phyloP scores from a whole-genome alignment of 2,329 filamentous ascomycete genomes.

The Stromatinia cepivora region DNA sequence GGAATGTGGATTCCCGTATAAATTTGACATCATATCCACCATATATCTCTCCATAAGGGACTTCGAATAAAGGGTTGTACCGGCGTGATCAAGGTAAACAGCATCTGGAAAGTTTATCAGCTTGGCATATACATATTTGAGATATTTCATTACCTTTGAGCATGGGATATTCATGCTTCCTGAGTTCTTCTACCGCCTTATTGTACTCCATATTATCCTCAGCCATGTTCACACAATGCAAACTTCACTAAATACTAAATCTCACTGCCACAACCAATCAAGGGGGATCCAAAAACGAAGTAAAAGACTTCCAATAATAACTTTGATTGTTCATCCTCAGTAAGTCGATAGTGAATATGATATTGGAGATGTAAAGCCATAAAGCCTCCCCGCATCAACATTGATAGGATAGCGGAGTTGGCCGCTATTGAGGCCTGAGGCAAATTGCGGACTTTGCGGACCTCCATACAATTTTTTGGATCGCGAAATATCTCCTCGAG shows the following conservation, averaged over 20 bases:
- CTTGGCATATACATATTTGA: not conserved
- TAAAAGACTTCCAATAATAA: conserved; percentile 14
- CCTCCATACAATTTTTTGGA: conserved; percentile 22
- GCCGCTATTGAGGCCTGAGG: conserved; percentile 14
- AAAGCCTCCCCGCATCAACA: conserved; percentile 2
- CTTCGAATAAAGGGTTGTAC: conserved; percentile 81
- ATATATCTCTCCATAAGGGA: conserved; percentile 77
- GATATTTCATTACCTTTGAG: conserved; percentile 54
- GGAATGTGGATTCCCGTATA: conserved; percentile 93
- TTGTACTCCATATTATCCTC: conserved; percentile 50
- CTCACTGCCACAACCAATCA: conserved; percentile 24
- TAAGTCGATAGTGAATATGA: not conserved
- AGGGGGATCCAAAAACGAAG: conserved; percentile 22
- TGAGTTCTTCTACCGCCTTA: conserved; percentile 56
- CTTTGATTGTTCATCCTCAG: conserved; percentile 28
- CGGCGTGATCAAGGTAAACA: conserved; percentile 86
- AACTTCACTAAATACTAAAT: not conserved
- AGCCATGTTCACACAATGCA: conserved; percentile 28
- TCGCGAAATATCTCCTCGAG: conserved; percentile 18
- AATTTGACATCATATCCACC: conserved; percentile 68
- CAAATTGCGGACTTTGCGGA: conserved; percentile 12
- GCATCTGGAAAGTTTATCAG: conserved; percentile 31
- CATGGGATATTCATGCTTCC: conserved; percentile 67
- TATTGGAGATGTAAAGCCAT: not conserved
- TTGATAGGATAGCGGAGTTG: conserved; percentile 20